Base-by-base conservation (phyloP, 805 yeast genomes). In the Candida pseudofarinosa region DNA sequence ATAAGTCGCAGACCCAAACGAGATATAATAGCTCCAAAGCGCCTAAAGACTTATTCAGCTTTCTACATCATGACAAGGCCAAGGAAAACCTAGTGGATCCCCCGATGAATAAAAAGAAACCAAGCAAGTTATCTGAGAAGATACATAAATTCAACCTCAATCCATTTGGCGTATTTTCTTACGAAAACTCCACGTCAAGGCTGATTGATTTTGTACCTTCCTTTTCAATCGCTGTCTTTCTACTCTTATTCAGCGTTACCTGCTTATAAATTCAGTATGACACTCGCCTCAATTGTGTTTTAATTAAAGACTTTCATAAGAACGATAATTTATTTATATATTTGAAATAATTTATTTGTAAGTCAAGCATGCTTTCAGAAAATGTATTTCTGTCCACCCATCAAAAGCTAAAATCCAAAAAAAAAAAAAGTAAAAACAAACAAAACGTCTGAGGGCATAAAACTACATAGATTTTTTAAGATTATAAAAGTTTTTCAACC, bases 391-490 rank as follows among this genome's bases (percentile, higher is more conserved):
- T n/a, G n/a, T 23, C 10, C 10, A 23, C 28, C 28, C 28, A 23
- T 23, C 28, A 23, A 23, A 23, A 23, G 10, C 6, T 23, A 23
- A 23, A 23, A 23, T 23, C 10, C 10, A 10, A 23, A 23, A 23
- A 23, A 23, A 23, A 23, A 23, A 23, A 23, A 23, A 23, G 28
- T 23, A 39, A 18, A 17, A 28, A 31, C 33, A 33, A 19, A 37
- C 30, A 18, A 28, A 33, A 30, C 42, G 37, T 4, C 30, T 20
- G n/a, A 38, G 32, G 16, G 12, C 32, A 8, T 35, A 38, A 19
- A 38, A 28, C 18, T 31, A 26, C 6, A 26, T 38, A 19, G 17
- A 15, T 19, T 17, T 30, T n/a, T n/a, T n/a, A n/a, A n/a, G n/a
- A n/a, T n/a, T n/a, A n/a, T n/a, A n/a, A n/a, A n/a, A n/a, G n/a